Evolutionary conservation across 1,284 basidiomycete genomes (phyloP).

Genomic region (Wallemia ichthyophaga): DNA sequence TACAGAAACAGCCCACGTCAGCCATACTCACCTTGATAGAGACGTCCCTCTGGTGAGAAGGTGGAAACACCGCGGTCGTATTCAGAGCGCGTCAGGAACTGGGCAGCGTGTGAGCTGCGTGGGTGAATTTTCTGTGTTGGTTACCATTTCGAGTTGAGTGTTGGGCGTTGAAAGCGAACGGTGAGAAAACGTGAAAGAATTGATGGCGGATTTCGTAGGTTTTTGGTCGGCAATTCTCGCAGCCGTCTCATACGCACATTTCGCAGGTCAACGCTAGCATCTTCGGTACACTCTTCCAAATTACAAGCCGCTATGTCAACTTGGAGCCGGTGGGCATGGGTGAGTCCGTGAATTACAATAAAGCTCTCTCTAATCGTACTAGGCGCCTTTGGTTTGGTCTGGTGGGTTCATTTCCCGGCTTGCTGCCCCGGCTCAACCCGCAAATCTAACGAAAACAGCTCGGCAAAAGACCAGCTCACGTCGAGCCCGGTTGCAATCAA

Average conservation of each 20-base stretch:
- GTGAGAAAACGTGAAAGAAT: not conserved
- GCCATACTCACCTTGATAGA: slow-evolving; percentile 42
- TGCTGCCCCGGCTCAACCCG: not conserved
- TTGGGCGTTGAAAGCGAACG: not conserved
- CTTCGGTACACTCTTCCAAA: slow-evolving; percentile 24
- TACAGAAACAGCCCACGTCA: not conserved
- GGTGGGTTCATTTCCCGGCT: slow-evolving; percentile 23
- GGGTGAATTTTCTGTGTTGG: no score
- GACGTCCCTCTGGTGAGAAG: slow-evolving; percentile 85
- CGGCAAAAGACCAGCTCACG: slow-evolving; percentile 90
- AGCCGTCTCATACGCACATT: not conserved
- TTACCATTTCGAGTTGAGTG: no score
- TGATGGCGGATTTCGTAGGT: not conserved
- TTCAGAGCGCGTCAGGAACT: slow-evolving; percentile 74
- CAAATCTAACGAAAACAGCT: slow-evolving; percentile 23
- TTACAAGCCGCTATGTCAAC: slow-evolving; percentile 94
- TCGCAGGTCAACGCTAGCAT: not conserved
- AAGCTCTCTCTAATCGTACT: slow-evolving; percentile 6
- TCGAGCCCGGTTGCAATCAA: slow-evolving; percentile 85
- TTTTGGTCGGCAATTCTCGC: no score
- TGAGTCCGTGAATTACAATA: slow-evolving; percentile 17
- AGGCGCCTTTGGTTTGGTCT: slow-evolving; percentile 87
- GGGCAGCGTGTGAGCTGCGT: no score
- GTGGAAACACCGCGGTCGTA: slow-evolving; percentile 96
- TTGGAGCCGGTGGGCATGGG: slow-evolving; percentile 99